Evolutionary conservation across 805 yeast species (phyloP).

Genomic region (Candida coquimbonensis): DNA sequence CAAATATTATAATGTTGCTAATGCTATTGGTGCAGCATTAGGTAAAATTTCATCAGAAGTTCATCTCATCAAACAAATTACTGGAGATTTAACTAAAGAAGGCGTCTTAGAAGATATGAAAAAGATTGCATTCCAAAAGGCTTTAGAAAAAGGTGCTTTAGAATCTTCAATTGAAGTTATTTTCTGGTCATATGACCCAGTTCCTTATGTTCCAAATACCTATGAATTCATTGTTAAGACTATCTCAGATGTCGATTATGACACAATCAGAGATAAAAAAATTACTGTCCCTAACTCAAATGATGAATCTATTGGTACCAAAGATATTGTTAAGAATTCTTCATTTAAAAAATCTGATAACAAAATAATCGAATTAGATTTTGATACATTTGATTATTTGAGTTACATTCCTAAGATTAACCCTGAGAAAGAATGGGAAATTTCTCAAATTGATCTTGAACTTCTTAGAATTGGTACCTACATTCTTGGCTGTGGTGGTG

Average conservation of each 20-base stretch:
- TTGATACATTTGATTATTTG: slow-evolving; percentile 20
- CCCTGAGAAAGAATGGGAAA: slow-evolving; percentile 20
- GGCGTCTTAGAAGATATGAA: slow-evolving; percentile 16
- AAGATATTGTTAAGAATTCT: slow-evolving; percentile 6
- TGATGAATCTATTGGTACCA: slow-evolving; percentile 3
- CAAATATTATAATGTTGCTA: slow-evolving; percentile 38
- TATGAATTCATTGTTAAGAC: slow-evolving; percentile 19
- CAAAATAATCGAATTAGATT: background rate
- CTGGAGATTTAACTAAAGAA: slow-evolving; percentile 10
- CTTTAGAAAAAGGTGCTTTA: slow-evolving; percentile 22
- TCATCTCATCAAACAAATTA: slow-evolving; percentile 6
- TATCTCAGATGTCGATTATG: slow-evolving; percentile 15
- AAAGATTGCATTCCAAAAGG: slow-evolving; percentile 15
- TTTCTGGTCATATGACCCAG: slow-evolving; percentile 21
- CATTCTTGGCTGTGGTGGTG: slow-evolving; percentile 46
- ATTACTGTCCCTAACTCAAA: slow-evolving; percentile 24
- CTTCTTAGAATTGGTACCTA: slow-evolving; percentile 37
- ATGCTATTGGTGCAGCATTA: slow-evolving; percentile 44
- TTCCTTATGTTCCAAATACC: slow-evolving; percentile 26
- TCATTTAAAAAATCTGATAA: background rate
- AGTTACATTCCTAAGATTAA: slow-evolving; percentile 13
- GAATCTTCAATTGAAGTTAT: slow-evolving; percentile 22
- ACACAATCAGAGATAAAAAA: slow-evolving; percentile 24
- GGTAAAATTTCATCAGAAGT: slow-evolving; percentile 9
- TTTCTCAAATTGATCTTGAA: slow-evolving; percentile 29